phyloP scores from a whole-genome alignment of 176 grass and related monocot species.

The Eragrostis curvula region DNA sequence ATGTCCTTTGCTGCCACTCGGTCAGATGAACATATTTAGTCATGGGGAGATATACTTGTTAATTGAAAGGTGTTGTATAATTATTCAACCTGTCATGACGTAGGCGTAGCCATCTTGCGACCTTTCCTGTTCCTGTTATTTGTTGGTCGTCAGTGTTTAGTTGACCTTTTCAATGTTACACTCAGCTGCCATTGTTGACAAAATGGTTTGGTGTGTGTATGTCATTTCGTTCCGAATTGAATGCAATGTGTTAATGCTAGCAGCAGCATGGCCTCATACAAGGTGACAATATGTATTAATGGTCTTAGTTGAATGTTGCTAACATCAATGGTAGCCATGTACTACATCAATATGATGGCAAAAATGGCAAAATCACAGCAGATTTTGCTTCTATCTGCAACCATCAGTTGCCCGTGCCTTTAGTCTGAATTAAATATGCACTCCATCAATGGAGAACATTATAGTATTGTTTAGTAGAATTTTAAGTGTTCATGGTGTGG shows the following conservation, averaged over 20 bases:
- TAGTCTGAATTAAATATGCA: not conserved
- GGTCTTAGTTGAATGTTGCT: not conserved
- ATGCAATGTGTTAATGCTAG: not conserved
- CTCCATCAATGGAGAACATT: too few relatives aligned
- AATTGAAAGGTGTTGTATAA: not conserved
- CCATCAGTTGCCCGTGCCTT: not conserved
- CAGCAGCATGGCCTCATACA: not conserved
- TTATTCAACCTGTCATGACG: too few relatives aligned
- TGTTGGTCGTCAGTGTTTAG: too few relatives aligned
- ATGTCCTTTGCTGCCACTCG: constrained; percentile 5
- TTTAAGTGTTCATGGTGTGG: not conserved
- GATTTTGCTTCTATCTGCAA: not conserved
- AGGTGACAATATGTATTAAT: not conserved
- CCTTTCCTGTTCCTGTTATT: too few relatives aligned
- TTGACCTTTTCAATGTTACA: too few relatives aligned
- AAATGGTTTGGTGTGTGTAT: not conserved
- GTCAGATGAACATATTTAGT: not conserved
- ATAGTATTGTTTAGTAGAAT: not conserved
- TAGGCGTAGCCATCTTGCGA: too few relatives aligned
- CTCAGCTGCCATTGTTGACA: not conserved
- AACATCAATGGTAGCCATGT: not conserved
- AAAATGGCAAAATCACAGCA: not conserved
- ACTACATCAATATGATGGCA: not conserved
- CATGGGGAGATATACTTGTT: constrained; percentile 10
- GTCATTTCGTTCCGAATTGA: not conserved